phyloP scores from a whole-genome alignment of 129 eudicot genomes.

The Flaveria trinervia region DNA sequence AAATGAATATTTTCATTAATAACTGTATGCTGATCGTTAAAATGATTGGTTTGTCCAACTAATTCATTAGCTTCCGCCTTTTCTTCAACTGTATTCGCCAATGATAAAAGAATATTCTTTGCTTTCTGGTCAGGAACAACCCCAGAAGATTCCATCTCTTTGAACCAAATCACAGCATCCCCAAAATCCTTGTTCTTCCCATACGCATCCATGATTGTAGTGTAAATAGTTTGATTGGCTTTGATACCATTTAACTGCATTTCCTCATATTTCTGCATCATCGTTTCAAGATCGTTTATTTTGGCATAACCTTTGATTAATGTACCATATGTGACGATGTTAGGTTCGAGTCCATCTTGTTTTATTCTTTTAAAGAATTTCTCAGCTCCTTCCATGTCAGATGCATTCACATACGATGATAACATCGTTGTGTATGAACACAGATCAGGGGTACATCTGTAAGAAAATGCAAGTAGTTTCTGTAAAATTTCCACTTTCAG shows the following conservation, averaged over 20 bases:
- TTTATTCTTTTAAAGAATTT: slow-evolving; percentile 77
- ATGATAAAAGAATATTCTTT: slow-evolving; percentile 73
- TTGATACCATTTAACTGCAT: slow-evolving; percentile 65
- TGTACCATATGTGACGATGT: slow-evolving; percentile 74
- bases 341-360: slow-evolving; percentile 74
- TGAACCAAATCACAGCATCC: slow-evolving; percentile 81
- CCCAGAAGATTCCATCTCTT: slow-evolving; percentile 77
- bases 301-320: slow-evolving; percentile 87
- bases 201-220: slow-evolving; percentile 96
- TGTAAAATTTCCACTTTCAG: not conserved
- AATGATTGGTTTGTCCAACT: slow-evolving; percentile 39
- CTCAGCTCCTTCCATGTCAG: slow-evolving; percentile 98
- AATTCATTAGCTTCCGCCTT: slow-evolving; percentile 58
- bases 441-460: slow-evolving; percentile 85
- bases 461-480: slow-evolving; percentile 15
- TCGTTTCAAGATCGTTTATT: slow-evolving; percentile 60
- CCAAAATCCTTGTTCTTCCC: slow-evolving; percentile 80
- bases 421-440: slow-evolving; percentile 92
- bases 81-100: slow-evolving; percentile 81
- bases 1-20: slow-evolving; percentile 31
- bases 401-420: slow-evolving; percentile 82
- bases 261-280: slow-evolving; percentile 84
- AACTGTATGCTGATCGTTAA: slow-evolving; percentile 8
- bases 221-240: slow-evolving; percentile 68
- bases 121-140: slow-evolving; percentile 86